Percentiles rank a stretch among this genome's conserved stretches.
phyloP scores from a whole-genome alignment of 2,329 filamentous ascomycete species.

The Pseudogymnoascus sp. region DNA sequence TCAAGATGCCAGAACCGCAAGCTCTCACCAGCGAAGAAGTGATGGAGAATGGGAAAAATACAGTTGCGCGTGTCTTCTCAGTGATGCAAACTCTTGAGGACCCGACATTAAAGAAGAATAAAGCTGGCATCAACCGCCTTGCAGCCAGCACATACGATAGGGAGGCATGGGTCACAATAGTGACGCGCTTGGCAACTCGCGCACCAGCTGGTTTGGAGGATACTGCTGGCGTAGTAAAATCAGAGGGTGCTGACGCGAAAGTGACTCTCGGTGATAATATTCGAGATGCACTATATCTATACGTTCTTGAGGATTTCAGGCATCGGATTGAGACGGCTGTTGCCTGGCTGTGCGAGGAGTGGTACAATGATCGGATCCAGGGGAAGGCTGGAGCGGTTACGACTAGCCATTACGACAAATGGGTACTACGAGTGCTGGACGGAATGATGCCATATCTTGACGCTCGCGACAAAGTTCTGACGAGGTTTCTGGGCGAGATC shows the following conservation, averaged over 20 bases:
- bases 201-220: slow-evolving; percentile 64
- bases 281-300: slow-evolving; percentile 72
- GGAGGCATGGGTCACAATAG: slow-evolving; percentile 84
- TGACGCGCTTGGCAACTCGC: slow-evolving; percentile 78
- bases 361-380: slow-evolving; percentile 78
- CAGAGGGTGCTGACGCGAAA: slow-evolving; percentile 40
- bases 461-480: slow-evolving; percentile 78
- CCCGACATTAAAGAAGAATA: slow-evolving; percentile 50
- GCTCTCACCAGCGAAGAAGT: slow-evolving; percentile 65
- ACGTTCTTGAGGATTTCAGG: slow-evolving; percentile 87
- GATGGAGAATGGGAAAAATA: slow-evolving; percentile 65
- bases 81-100: slow-evolving; percentile 70
- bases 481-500: slow-evolving; percentile 85
- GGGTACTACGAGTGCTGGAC: slow-evolving; percentile 74
- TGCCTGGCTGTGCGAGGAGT: slow-evolving; percentile 93
- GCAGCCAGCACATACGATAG: slow-evolving; percentile 77
- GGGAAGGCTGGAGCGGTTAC: slow-evolving; percentile 37
- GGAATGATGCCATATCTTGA: slow-evolving; percentile 89
- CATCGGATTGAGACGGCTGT: slow-evolving; percentile 84
- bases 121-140: slow-evolving; percentile 72
- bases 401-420: slow-evolving; percentile 67
- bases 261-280: slow-evolving; percentile 59
- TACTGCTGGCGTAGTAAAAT: slow-evolving; percentile 41
- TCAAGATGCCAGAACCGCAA: slow-evolving; percentile 71
- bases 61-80: slow-evolving; percentile 68